These are phyloP conservation scores for Aspergillus biplanus DNA, from an alignment of 495 filamentous ascomycete species.

Conservation along the genomic window DNA sequence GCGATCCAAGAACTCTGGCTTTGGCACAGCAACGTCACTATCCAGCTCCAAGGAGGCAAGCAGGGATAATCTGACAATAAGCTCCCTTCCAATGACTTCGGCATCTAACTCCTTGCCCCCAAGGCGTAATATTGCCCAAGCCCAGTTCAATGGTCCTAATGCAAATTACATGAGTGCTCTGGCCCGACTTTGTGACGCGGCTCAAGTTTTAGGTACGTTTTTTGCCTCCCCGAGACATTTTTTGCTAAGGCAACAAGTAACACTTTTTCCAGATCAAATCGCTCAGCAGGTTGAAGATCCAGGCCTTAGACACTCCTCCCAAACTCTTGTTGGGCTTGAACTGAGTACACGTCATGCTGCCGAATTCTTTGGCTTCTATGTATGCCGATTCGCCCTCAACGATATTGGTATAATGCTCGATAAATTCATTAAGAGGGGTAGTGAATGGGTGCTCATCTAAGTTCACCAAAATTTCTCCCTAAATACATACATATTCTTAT, in stretches of 20 bases:
- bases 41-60: slow-evolving; percentile 49
- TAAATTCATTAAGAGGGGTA: slow-evolving; percentile 95
- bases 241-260: slow-evolving; percentile 1
- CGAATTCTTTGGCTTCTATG: slow-evolving; percentile 96
- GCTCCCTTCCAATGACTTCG: slow-evolving; percentile 81
- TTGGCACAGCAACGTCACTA: slow-evolving; percentile 39
- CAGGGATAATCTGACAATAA: slow-evolving; percentile 65
- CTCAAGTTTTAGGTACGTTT: slow-evolving; percentile 84
- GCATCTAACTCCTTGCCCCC: slow-evolving; percentile 59
- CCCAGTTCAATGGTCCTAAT: slow-evolving; percentile 81
- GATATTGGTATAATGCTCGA: slow-evolving; percentile 88
- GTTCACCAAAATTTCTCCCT: slow-evolving; percentile 12
- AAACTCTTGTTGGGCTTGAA: slow-evolving; percentile 91
- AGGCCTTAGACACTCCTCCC: slow-evolving; percentile 77
- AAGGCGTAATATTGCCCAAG: slow-evolving; percentile 68
- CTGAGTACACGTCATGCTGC: slow-evolving; percentile 90
- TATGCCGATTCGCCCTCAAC: slow-evolving; percentile 88
- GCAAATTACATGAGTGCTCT: slow-evolving; percentile 88
- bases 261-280: slow-evolving; percentile 74
- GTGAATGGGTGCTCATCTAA: slow-evolving; percentile 83
- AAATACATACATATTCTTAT: slow-evolving; percentile 17
- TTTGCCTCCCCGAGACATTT: neutral
- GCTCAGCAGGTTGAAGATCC: slow-evolving; percentile 95
- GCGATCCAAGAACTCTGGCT: slow-evolving; percentile 82
- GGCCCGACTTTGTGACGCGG: slow-evolving; percentile 91